Base-by-base conservation (phyloP, 2,329 filamentous ascomycete genomes). In the Coleophoma crateriformis region DNA sequence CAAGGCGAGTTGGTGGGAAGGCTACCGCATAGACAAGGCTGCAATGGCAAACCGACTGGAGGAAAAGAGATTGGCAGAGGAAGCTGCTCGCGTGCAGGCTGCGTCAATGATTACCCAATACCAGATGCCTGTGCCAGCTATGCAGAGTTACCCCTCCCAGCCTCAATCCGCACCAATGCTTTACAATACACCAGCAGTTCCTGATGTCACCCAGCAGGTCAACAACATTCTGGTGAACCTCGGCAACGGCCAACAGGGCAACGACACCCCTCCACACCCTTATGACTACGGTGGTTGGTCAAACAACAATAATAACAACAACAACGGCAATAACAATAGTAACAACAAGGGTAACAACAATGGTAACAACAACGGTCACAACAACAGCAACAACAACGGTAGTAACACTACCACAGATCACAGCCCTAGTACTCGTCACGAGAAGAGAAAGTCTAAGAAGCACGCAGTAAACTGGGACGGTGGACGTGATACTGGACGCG, bases 1-100 rank as follows among this genome's bases (percentile, higher is more conserved):
- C 33, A 71, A 71, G 52, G 67, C 71, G 10, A 72, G 78, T 53
- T 83, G 79, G 78, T 75, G 73, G 67, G 63, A 71, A 11, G 77
- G 76, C 0, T 75, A 72, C 53, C 61, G 65, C 34, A 63, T 62
- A 40, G 68, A 71, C 43, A 63, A 65, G 34, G 63, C 68, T 8
- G 60, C 62, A 1, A 68, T 67, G 42, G 65, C 72, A 43, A 70
- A 70, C 48, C 67, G 62, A 45, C 65, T 67, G 27, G 67, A 70
- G 2, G 66, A 64, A 20, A 62, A 68, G 38, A 65, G 20, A 62
- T 67, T 45, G 57, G 55, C 51, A 41, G 53, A 57, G 39, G 50
- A 64, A 27, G 50, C 58, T 39, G 54, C 60, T 27, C 51, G 54
- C 4, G 50, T 55, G 15, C 61, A 62, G 41, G 51, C 47, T 35